Base-by-base conservation (phyloP, 352 stramenopile genomes). In the Halophytophthora batemanensis region DNA sequence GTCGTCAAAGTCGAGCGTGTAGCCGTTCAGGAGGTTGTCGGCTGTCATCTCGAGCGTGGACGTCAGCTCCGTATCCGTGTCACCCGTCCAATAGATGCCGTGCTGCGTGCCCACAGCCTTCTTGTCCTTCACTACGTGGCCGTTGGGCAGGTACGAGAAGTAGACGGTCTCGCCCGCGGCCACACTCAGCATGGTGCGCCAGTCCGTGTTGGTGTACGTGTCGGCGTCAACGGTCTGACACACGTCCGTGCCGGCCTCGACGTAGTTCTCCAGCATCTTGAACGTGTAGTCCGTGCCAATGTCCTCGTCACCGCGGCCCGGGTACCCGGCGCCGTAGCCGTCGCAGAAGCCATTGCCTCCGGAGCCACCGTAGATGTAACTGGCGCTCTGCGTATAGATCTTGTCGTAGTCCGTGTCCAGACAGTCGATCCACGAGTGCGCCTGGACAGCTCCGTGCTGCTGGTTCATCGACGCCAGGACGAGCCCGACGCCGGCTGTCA, bases 341-440 rank as follows among this genome's bases (percentile, higher is more conserved):
- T 75, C 64, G 53, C 78, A 90, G 51, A 85, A 85, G 21, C 76
- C 77, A 34, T 87, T 82, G 37, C 72, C 73, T 12, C 76, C 69
- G 21, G 70, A 52, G 23, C 78, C 78, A 29, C 74, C 74, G 40
- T 70, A 89, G 53, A 89, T 87, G 58, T 87, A 89, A 31, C 71
- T 65, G 13, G 56, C 65, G 47, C 74, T 84, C 43, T 82, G 57
- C 43, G 87, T 69, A 43, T 90, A 87, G 7, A 90, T 45, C 47
- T 84, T 84, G 10, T 57, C 69, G 45, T 74, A 62, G 54, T 77
- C 69, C 43, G 71, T 86, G 64, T 80, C 68, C 41, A 85, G 42
- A 29, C 74, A 85, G 51, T 85, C 74, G 43, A 87, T 78, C 76
- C 80, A 88, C 11, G 77, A 70, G 59, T 90, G 80, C n/a, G 69